Percentiles rank a stretch among this genome's conserved stretches.
Evolutionary conservation across 345 rosid genomes (phyloP).

Genomic region (Brassica juncea): DNA sequence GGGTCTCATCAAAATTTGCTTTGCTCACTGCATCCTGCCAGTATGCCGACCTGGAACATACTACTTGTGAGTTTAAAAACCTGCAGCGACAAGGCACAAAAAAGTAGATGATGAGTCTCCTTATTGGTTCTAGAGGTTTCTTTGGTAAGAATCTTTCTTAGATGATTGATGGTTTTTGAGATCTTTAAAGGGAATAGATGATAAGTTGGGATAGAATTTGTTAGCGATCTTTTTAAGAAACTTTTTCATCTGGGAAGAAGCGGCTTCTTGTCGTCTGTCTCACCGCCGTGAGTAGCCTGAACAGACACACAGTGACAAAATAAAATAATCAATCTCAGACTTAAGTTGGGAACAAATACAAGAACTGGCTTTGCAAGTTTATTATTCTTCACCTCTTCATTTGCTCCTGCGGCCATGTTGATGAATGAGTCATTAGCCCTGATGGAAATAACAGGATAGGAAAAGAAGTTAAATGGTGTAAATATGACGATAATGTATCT

Average conservation of each 20-base stretch:
- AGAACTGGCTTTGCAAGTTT: neutral
- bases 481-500: neutral
- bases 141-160: slow-evolving; percentile 22
- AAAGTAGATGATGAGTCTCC: neutral
- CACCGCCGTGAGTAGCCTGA: slow-evolving; percentile 40
- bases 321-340: neutral
- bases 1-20: slow-evolving; percentile 25
- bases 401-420: slow-evolving; percentile 88
- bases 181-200: neutral
- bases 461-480: too few species aligned
- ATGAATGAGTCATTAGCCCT: slow-evolving; percentile 86
- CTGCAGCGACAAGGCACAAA: slow-evolving; percentile 24
- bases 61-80: slow-evolving; percentile 4
- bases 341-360: slow-evolving; percentile 9
- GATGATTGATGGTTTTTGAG: slow-evolving; percentile 21
- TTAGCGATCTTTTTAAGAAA: slow-evolving; percentile 18
- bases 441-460: slow-evolving; percentile 18
- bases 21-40: neutral
- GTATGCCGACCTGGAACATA: slow-evolving; percentile 11
- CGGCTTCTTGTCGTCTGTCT: slow-evolving; percentile 39
- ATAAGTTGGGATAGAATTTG: slow-evolving; percentile 12
- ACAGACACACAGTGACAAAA: neutral
- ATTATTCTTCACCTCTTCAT: slow-evolving; percentile 66
- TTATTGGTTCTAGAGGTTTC: slow-evolving; percentile 2
- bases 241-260: slow-evolving; percentile 45